Evolutionary conservation across 1,139 yeast genomes (phyloP).

Genomic region (Geotrichum histeridarum): DNA sequence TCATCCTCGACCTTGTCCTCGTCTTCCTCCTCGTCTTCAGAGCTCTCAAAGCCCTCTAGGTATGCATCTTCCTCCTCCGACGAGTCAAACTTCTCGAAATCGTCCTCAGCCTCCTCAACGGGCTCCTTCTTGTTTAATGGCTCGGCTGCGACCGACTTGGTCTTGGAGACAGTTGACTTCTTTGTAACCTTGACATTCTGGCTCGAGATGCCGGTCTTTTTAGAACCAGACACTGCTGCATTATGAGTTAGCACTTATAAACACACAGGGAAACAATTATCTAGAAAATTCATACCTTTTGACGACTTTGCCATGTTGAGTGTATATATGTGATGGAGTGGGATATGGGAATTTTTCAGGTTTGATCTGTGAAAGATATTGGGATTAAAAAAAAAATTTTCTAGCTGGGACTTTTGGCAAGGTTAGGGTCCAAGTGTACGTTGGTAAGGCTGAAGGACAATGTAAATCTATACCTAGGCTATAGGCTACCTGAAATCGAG

Average conservation of each 20-base stretch:
- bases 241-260: conserved; percentile 10
- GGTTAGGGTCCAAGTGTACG: background rate
- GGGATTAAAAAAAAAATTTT: background rate
- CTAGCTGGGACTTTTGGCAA: background rate
- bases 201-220: conserved; percentile 15
- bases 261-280: background rate
- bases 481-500: no score
- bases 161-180: conserved; percentile 14
- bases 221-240: conserved; percentile 9
- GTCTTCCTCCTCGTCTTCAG: conserved; percentile 34
- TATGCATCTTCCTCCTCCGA: conserved; percentile 19
- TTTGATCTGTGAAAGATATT: background rate
- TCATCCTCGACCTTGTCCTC: conserved; percentile 24
- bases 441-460: background rate
- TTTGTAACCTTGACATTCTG: conserved; percentile 20
- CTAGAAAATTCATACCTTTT: conserved; percentile 6
- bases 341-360: background rate
- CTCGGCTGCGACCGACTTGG: conserved; percentile 9
- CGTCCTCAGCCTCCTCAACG: conserved; percentile 32
- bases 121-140: conserved; percentile 23
- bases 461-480: no score
- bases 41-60: conserved; percentile 24
- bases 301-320: conserved; percentile 13
- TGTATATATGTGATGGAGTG: background rate
- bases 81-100: conserved; percentile 34